Evolutionary conservation across 129 eudicot species (phyloP).

Genomic region (Flaveria ramosissima): DNA sequence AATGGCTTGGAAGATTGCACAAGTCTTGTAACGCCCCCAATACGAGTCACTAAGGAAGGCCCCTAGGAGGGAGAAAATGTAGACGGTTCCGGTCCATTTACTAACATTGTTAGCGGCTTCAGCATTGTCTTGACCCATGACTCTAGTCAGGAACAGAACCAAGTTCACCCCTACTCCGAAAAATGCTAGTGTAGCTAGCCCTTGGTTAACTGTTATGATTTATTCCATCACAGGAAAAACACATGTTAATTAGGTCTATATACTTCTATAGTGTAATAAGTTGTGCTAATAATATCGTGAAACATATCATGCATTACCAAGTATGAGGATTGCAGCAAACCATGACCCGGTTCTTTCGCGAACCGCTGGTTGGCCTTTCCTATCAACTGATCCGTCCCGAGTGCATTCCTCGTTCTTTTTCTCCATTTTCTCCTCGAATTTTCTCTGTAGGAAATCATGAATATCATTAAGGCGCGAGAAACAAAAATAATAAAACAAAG

Average conservation of each 20-base stretch:
- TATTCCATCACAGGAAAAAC: constrained; percentile 14
- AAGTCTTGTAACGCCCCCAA: constrained; percentile 85
- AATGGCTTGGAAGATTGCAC: constrained; percentile 81
- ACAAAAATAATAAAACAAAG: too few species aligned
- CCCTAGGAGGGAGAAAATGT: constrained; percentile 79
- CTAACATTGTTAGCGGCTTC: constrained; percentile 82
- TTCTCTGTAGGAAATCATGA: constrained; percentile 30
- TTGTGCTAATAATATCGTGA: background rate
- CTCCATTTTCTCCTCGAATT: constrained; percentile 37
- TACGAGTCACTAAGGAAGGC: constrained; percentile 91
- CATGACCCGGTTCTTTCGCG: constrained; percentile 69
- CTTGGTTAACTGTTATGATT: constrained; percentile 68
- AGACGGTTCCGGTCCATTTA: constrained; percentile 95
- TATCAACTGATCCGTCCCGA: constrained; percentile 72
- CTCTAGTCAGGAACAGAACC: constrained; percentile 81
- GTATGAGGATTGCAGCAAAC: constrained; percentile 74
- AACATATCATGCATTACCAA: constrained; percentile 42
- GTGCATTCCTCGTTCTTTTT: constrained; percentile 57
- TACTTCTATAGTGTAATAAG: background rate
- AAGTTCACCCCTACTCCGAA: constrained; percentile 86
- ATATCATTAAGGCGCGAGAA: background rate
- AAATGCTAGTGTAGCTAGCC: constrained; percentile 83
- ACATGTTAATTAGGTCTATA: constrained; percentile 17
- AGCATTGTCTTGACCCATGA: constrained; percentile 82
- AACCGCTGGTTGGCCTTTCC: constrained; percentile 62